Evolutionary conservation across 2,329 filamentous ascomycete species (phyloP).

Genomic region (Paecilomyces sp.): DNA sequence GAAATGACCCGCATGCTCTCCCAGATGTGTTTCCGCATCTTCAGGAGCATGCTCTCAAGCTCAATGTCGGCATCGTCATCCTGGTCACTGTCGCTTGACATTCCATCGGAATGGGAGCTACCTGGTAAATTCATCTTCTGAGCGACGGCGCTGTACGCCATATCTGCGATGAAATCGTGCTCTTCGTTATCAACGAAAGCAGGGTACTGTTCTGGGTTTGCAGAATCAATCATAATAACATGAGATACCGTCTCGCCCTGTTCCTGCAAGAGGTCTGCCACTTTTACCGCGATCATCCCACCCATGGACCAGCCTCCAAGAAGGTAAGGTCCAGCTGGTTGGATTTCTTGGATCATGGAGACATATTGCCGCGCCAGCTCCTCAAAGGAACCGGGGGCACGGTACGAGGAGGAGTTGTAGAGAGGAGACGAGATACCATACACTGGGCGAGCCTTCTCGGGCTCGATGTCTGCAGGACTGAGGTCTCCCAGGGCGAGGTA

Average conservation of each 20-base stretch:
- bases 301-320: slow-evolving; percentile 33
- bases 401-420: slow-evolving; percentile 11
- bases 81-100: neutral
- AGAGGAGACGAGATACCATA: slow-evolving; percentile 15
- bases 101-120: neutral
- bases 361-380: slow-evolving; percentile 12
- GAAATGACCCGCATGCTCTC: neutral
- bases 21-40: slow-evolving; percentile 1
- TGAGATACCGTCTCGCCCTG: slow-evolving; percentile 10
- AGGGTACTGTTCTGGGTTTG: slow-evolving; percentile 9
- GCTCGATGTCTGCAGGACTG: slow-evolving; percentile 1
- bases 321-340: slow-evolving; percentile 30
- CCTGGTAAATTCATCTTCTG: neutral
- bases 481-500: slow-evolving; percentile 13
- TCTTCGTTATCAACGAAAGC: neutral
- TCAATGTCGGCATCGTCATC: neutral
- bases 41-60: neutral
- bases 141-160: neutral
- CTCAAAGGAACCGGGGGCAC: slow-evolving; percentile 8
- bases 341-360: slow-evolving; percentile 13
- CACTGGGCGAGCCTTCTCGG: slow-evolving; percentile 8
- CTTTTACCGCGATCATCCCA: slow-evolving; percentile 24
- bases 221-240: slow-evolving; percentile 15
- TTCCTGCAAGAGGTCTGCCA: slow-evolving; percentile 10
- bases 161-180: neutral